Evolutionary conservation across 257 asterid species (phyloP).

Genomic region (Thymus quinquecostatus): DNA sequence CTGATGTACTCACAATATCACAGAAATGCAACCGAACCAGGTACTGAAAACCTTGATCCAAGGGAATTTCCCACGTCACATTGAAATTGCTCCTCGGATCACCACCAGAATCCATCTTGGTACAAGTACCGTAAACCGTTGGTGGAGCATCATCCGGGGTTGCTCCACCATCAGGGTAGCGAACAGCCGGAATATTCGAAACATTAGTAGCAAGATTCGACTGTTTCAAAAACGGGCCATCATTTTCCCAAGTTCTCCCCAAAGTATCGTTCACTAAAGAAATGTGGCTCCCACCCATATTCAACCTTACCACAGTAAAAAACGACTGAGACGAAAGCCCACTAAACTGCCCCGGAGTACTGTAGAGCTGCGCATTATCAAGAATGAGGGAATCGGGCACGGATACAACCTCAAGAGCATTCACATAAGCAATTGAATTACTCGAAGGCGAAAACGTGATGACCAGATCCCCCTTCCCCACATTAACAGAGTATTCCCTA

Average conservation of each 20-base stretch:
- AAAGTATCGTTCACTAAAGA: slow-evolving; percentile 64
- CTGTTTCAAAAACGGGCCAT: slow-evolving; percentile 41
- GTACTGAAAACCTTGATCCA: slow-evolving; percentile 72
- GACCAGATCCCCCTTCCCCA: slow-evolving; percentile 53
- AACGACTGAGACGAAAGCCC: slow-evolving; percentile 59
- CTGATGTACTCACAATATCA: slow-evolving; percentile 59
- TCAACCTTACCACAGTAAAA: slow-evolving; percentile 69
- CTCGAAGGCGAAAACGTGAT: slow-evolving; percentile 56
- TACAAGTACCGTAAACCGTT: slow-evolving; percentile 82
- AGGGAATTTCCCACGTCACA: slow-evolving; percentile 67
- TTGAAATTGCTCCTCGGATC: slow-evolving; percentile 65
- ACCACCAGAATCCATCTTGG: slow-evolving; percentile 48
- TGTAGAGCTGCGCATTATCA: slow-evolving; percentile 52
- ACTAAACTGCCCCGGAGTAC: slow-evolving; percentile 47
- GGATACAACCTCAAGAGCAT: slow-evolving; percentile 81
- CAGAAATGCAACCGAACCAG: slow-evolving; percentile 79
- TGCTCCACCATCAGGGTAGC: slow-evolving; percentile 61
- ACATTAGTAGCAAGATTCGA: slow-evolving; percentile 40
- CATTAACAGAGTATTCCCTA: slow-evolving; percentile 63
- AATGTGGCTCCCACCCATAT: slow-evolving; percentile 82
- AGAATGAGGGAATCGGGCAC: slow-evolving; percentile 60
- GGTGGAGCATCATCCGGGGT: slow-evolving; percentile 64
- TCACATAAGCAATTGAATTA: slow-evolving; percentile 67
- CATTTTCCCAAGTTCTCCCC: slow-evolving; percentile 75
- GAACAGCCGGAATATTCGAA: slow-evolving; percentile 50